These are phyloP conservation scores for Gynandropsis gynandra DNA, from an alignment of 345 rosid species.

Conservation along the genomic window DNA sequence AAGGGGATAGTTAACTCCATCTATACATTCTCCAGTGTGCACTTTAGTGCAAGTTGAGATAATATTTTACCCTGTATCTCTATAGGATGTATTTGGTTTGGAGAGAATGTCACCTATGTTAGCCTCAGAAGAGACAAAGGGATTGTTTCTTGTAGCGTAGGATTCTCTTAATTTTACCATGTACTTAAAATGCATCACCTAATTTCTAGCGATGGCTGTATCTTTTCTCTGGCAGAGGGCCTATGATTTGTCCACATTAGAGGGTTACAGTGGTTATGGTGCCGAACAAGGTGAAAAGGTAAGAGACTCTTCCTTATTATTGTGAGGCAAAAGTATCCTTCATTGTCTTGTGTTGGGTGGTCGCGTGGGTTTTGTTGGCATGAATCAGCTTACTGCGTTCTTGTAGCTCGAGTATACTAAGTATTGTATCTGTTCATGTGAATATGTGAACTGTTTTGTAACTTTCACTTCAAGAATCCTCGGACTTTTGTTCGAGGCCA, in stretches of 20 bases:
- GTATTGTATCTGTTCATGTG: too few species aligned
- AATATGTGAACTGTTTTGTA: background rate
- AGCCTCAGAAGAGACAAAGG: background rate
- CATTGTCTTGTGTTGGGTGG: background rate
- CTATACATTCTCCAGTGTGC: too few species aligned
- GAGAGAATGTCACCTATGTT: background rate
- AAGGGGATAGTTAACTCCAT: background rate
- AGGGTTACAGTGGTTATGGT: conserved; percentile 94
- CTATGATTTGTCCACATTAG: conserved; percentile 60
- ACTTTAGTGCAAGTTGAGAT: too few species aligned
- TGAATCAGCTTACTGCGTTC: too few species aligned
- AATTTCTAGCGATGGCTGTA: background rate
- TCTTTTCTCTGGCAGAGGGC: conserved; percentile 47
- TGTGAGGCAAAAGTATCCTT: conserved; percentile 1
- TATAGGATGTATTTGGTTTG: background rate
- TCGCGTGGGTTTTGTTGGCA: background rate
- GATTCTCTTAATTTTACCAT: background rate
- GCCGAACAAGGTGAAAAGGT: conserved; percentile 97
- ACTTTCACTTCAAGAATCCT: background rate
- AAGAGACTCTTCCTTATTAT: conserved; percentile 18
- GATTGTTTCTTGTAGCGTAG: background rate
- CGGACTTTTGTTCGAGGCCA: too few species aligned
- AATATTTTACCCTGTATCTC: background rate
- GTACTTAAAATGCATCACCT: background rate
- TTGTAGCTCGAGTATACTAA: too few species aligned